Evolutionary conservation across 2,329 filamentous ascomycete genomes (phyloP).

Genomic region (Xylaria sp.): DNA sequence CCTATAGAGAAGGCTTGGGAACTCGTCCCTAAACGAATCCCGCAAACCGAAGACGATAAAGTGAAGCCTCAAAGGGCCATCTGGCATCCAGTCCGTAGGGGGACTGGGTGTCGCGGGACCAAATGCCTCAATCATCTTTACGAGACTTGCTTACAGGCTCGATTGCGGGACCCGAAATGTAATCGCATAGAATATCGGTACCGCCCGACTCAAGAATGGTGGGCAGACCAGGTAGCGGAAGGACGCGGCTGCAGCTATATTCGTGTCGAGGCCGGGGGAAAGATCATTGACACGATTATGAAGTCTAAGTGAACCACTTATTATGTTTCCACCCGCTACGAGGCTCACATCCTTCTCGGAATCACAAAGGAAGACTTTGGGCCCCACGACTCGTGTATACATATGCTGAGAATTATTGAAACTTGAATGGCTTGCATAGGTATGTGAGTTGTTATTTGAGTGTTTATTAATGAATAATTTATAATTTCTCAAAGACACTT

Average conservation of each 20-base stretch:
- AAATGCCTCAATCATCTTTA: constrained; percentile 60
- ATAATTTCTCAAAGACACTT: not conserved
- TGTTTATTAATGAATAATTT: not conserved
- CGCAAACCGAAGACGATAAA: constrained; percentile 42
- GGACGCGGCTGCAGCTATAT: constrained; percentile 64
- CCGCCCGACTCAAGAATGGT: constrained; percentile 64
- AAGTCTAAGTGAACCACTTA: not conserved
- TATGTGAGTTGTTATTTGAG: not conserved
- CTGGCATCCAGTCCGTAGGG: constrained; percentile 59
- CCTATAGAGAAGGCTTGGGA: constrained; percentile 6
- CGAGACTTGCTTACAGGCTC: constrained; percentile 50
- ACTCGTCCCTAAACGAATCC: constrained; percentile 33
- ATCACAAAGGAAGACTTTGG: too few species aligned
- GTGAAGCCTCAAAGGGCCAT: constrained; percentile 53
- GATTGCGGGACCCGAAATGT: constrained; percentile 36
- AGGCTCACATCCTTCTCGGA: not conserved
- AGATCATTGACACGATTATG: constrained; percentile 44
- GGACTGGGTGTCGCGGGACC: constrained; percentile 36
- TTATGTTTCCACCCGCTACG: not conserved
- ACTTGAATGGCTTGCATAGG: not conserved
- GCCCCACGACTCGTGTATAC: too few species aligned
- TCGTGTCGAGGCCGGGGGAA: constrained; percentile 57
- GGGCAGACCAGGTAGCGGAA: constrained; percentile 58
- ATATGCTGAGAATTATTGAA: not conserved
- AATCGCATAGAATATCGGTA: constrained; percentile 55